Base-by-base conservation (phyloP, 2,329 filamentous ascomycete genomes). In the Cladosporium cucumerinum region DNA sequence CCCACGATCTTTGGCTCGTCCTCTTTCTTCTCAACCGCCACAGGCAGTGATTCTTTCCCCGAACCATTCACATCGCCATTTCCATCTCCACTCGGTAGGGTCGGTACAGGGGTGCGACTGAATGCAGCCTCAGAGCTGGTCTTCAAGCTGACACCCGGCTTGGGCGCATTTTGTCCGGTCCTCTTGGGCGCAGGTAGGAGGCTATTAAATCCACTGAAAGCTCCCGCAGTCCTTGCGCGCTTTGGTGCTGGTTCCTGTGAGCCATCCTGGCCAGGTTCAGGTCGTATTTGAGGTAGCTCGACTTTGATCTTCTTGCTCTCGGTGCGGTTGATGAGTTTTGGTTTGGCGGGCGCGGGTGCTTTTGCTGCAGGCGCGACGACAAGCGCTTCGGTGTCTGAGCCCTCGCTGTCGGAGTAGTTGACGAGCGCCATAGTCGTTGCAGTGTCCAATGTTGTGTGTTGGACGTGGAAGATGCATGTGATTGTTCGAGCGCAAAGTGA, bases 221-320 rank as follows among this genome's bases (percentile, higher is more conserved):
- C 87, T 3, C 84, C 85, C 8, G 82, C 84, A 1, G 85, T 86
- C 58, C 87, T 87, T 21, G 85, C 83, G 66, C 89, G 88, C 75
- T 97, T 97, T 1, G 89, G 82, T 0, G 90, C 89, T 0, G 89
- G 89, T 28, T 77, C 81, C 66, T 81, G 77, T 26, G 48, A 32
- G 18, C 26, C 48, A 49, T 82, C 82, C 14, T 79, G 75, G 57
- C 79, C 77, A 26, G 75, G 71, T 2, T 78, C 72, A 46, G 77
- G 71, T 18, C 82, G 73, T 67, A 84, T 76, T 23, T 86, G 82
- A 3, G 92, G 88, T 16, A 97, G 85, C 70, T 85, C 92, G 76
- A 97, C 87, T 74, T 89, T 84, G 77, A 97, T 96, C 78, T 93
- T 96, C 77, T 93, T 93, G 73, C 90, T 89, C 74, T 93, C 90